Base-by-base conservation (phyloP, 805 yeast species). In the Pichia ethanolica region DNA sequence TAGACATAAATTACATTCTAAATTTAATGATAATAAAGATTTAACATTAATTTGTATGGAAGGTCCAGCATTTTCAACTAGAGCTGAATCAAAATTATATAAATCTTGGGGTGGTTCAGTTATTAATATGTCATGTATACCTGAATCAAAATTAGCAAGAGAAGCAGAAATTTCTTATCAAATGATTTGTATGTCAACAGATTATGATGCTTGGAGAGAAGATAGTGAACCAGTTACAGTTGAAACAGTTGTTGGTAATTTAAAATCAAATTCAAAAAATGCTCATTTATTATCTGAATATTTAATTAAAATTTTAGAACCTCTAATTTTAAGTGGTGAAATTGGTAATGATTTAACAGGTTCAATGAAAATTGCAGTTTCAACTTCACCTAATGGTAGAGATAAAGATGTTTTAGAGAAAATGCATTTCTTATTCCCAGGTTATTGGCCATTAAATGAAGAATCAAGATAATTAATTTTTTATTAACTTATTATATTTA, bases 111-210 rank as follows among this genome's bases (percentile, higher is more conserved):
- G 96, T 50, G 98, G 96, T 7, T 80, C 89, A 35, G 95, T 93
- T 49, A 93, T 93, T 67, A 93, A 93, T 73, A 93, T 93, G 99
- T 84, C 95, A 46, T 93, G 89, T 50, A 70, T 93, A 52, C 99
- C 99, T n/a, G 99, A 93, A 72, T 84, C 96, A 38, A 93, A 93
- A 67, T 77, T 93, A 55, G 99, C 99, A 4, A 81, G 95, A 63
- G 99, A 93, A 71, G 97, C 98, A 42, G 99, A 93, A 69, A 83
- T 93, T 56, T 77, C 96, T 32, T 93, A 93, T 70, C 98, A 91
- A 69, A 93, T 93, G 97, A 78, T 93, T 56, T 93, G 99, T 70
- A 93, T 93, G 99, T 84, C 96, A 1, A 93, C 99, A 4, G 99
- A 93, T 68, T 93, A 93, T 69, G 99, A 93, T 65, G 95, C 99